These are phyloP conservation scores for Chenopodium suecicum DNA, from an alignment of 148 eudicot species.

Conservation along the genomic window DNA sequence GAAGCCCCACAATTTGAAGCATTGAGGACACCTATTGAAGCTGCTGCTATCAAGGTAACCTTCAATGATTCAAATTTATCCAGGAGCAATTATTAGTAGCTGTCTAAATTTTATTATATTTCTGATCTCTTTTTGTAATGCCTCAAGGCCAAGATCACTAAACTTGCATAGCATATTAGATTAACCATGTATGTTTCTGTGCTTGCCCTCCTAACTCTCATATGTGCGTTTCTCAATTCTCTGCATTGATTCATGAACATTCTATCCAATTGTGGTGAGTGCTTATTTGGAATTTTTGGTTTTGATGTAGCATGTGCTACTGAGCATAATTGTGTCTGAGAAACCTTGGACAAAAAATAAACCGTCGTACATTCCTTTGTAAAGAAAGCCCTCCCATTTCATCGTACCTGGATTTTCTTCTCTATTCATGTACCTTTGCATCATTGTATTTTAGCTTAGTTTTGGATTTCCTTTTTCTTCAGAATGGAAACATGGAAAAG, in stretches of 20 bases:
- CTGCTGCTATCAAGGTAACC: conserved; percentile 64
- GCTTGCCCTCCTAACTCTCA: not conserved
- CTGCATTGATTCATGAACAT: too few relatives aligned
- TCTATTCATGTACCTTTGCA: not conserved
- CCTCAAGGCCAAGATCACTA: not conserved
- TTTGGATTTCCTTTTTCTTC: conserved; percentile 3
- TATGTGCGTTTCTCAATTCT: not conserved
- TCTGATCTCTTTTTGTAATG: not conserved
- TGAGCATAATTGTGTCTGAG: not conserved
- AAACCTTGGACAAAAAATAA: not conserved
- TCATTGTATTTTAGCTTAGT: not conserved
- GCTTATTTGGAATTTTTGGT: too few relatives aligned
- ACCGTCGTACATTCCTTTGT: not conserved
- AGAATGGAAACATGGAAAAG: conserved; percentile 80
- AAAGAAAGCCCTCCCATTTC: not conserved
- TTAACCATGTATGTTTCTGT: not conserved
- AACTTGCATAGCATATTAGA: not conserved
- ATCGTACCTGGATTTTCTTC: not conserved
- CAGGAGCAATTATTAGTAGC: not conserved
- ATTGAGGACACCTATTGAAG: conserved; percentile 59
- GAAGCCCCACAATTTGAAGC: conserved; percentile 76
- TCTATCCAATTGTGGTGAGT: too few relatives aligned
- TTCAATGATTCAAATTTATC: not conserved
- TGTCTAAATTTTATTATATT: not conserved
- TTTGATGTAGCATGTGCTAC: too few relatives aligned